Conservation (phyloP, 2,329 filamentous ascomycete species). For the Epichloe elymi region DNA sequence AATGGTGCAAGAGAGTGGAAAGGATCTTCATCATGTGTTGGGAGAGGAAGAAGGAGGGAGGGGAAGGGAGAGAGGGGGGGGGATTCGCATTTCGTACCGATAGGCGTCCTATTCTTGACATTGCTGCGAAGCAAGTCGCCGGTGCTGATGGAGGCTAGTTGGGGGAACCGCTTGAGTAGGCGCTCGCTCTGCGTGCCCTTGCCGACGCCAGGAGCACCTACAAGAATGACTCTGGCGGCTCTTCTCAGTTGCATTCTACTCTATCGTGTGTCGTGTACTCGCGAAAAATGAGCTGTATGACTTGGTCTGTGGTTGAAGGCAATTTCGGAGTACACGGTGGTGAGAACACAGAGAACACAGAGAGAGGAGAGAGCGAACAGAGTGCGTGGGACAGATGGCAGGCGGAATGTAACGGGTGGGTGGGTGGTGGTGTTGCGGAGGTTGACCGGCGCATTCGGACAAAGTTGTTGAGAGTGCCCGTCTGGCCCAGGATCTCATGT, state of each 20-base stretch:
- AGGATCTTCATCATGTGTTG: background rate
- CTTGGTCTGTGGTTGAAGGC: background rate
- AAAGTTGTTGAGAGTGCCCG: too few relatives aligned
- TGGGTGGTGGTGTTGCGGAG: too few relatives aligned
- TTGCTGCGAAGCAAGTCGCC: constrained; percentile 86
- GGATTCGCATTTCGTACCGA: constrained; percentile 42
- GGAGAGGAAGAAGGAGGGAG: background rate
- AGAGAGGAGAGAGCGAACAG: too few relatives aligned
- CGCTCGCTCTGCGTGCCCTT: constrained; percentile 94
- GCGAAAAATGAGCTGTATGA: background rate
- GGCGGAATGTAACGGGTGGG: background rate
- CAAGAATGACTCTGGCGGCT: constrained; percentile 85
- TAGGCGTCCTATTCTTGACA: constrained; percentile 74
- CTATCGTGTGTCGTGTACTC: constrained; percentile 9
- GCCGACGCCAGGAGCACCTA: constrained; percentile 91
- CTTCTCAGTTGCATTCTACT: constrained; percentile 56
- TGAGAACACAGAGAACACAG: too few relatives aligned
- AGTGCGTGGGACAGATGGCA: background rate
- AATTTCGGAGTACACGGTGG: background rate
- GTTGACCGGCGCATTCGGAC: too few relatives aligned
- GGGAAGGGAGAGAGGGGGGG: background rate
- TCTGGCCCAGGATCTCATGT: too few relatives aligned
- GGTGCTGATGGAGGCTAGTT: constrained; percentile 83
- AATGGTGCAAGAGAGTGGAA: background rate
- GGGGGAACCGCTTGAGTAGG: constrained; percentile 67